Conservation (phyloP, 148 eudicot species). For the Diospyros kaki region DNA sequence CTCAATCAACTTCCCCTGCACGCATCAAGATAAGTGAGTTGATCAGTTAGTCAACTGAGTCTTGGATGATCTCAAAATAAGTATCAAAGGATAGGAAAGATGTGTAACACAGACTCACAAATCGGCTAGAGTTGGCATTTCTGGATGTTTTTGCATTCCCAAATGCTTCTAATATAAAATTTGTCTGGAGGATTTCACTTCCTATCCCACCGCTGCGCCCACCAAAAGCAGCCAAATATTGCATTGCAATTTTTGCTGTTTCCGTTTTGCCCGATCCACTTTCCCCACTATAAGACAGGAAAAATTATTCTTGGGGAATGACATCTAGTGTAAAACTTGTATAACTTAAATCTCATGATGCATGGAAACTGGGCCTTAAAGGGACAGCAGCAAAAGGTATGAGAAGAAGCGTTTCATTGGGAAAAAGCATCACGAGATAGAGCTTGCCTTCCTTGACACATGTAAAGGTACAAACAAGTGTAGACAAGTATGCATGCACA, state of each 20-base stretch:
- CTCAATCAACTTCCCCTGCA: slow-evolving; percentile 92
- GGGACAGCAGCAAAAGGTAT: slow-evolving; percentile 11
- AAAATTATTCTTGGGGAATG: slow-evolving; percentile 6
- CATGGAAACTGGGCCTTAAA: not conserved
- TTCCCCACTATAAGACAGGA: slow-evolving; percentile 63
- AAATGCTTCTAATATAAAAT: slow-evolving; percentile 78
- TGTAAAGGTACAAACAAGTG: not conserved
- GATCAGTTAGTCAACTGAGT: not conserved
- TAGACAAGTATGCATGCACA: too few species aligned
- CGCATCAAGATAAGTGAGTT: slow-evolving; percentile 5
- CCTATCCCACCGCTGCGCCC: slow-evolving; percentile 74
- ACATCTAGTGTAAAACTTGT: not conserved
- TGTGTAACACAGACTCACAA: slow-evolving; percentile 42
- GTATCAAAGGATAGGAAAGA: not conserved
- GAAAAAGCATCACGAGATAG: not conserved
- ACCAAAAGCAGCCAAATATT: slow-evolving; percentile 78
- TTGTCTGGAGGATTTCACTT: slow-evolving; percentile 69
- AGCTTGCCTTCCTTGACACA: not conserved
- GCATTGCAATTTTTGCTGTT: slow-evolving; percentile 91
- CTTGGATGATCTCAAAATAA: not conserved
- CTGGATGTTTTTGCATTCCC: slow-evolving; percentile 94
- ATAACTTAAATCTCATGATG: not conserved
- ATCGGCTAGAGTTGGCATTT: slow-evolving; percentile 92
- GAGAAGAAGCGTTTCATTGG: not conserved
- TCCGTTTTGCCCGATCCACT: slow-evolving; percentile 99